These are phyloP conservation scores for Botryosphaeria agaves DNA, from an alignment of 2,329 filamentous ascomycete species.

Conservation along the genomic window DNA sequence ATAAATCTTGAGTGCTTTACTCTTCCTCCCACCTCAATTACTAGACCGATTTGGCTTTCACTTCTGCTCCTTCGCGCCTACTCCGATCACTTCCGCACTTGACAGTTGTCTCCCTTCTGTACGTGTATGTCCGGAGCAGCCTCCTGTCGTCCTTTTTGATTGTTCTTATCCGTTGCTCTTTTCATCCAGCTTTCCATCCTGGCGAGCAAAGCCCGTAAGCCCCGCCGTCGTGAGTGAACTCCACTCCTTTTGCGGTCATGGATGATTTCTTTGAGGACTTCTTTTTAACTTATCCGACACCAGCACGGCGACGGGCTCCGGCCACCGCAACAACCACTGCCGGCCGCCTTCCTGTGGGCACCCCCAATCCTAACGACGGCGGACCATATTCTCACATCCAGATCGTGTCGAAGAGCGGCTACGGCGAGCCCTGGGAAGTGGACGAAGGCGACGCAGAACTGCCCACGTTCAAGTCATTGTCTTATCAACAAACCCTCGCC, in stretches of 20 bases:
- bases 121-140: too few species aligned
- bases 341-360: background rate
- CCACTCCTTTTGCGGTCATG: too few species aligned
- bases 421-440: background rate
- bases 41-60: too few species aligned
- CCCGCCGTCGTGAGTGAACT: background rate
- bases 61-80: too few species aligned
- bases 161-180: too few species aligned
- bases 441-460: background rate
- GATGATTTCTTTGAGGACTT: background rate
- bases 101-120: too few species aligned
- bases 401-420: slow-evolving; percentile 1
- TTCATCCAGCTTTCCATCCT: background rate
- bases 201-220: background rate
- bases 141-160: too few species aligned
- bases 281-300: background rate
- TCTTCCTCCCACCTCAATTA: too few species aligned
- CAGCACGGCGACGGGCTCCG: slow-evolving; percentile 1
- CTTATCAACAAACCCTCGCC: background rate
- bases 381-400: slow-evolving; percentile 2
- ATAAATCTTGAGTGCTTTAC: too few species aligned
- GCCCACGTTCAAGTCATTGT: background rate
- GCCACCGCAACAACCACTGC: background rate
- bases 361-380: background rate
- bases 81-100: too few species aligned